Percentiles rank a stretch among this genome's conserved stretches.
Conservation (phyloP, 2,329 filamentous ascomycete genomes). For the Talaromyces piceae region DNA sequence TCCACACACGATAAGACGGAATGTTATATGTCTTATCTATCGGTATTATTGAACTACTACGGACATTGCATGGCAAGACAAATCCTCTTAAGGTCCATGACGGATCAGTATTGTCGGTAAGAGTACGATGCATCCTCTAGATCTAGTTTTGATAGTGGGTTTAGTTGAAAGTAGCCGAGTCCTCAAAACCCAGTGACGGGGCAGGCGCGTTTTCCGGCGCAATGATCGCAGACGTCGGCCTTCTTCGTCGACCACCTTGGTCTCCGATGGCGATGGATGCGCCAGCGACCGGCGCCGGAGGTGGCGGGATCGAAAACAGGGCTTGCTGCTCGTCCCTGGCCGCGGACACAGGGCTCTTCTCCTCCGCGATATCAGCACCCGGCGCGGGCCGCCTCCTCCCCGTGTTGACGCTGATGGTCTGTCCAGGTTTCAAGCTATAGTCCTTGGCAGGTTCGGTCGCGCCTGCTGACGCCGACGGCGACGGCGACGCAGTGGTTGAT, state of each 20-base stretch:
- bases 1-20: too few relatives aligned
- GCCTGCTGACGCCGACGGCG: not conserved
- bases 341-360: conserved; percentile 3
- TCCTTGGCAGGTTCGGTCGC: conserved; percentile 44
- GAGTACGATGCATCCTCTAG: too few relatives aligned
- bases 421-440: conserved; percentile 79
- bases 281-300: conserved; percentile 39
- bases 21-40: too few relatives aligned
- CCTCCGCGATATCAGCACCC: not conserved
- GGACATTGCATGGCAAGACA: too few relatives aligned
- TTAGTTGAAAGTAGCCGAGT: conserved; percentile 10
- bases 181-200: conserved; percentile 7
- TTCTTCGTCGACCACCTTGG: conserved; percentile 49
- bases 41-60: too few relatives aligned
- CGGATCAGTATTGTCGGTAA: too few relatives aligned
- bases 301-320: conserved; percentile 68
- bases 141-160: too few relatives aligned
- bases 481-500: not conserved
- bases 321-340: conserved; percentile 37
- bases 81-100: too few relatives aligned
- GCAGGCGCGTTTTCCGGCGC: conserved; percentile 30
- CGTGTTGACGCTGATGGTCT: conserved; percentile 79
- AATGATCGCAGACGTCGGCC: conserved; percentile 45
- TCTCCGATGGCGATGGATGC: conserved; percentile 40
- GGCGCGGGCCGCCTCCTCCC: conserved; percentile 46